Evolutionary conservation across 306 rosid genomes (phyloP).

Genomic region (Vigna nakashimae): DNA sequence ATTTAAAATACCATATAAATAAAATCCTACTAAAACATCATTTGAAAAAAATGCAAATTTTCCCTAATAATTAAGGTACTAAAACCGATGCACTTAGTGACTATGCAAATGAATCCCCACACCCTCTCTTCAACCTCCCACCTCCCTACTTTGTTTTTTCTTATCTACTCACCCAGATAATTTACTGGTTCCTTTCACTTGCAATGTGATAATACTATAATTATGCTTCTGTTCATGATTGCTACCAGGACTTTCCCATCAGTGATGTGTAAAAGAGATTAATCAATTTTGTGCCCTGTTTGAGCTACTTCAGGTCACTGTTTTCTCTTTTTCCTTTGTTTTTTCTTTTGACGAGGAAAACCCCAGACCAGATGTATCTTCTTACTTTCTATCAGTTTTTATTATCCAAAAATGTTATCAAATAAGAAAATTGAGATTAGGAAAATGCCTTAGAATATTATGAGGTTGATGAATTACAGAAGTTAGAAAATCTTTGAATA

Average conservation of each 20-base stretch:
- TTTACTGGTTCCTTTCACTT: constrained; percentile 11
- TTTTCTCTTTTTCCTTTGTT: not conserved
- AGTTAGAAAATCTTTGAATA: not conserved
- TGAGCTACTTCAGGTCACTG: not conserved
- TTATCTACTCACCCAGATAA: not conserved
- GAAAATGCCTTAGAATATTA: not conserved
- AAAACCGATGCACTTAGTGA: not conserved
- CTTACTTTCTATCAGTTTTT: not conserved
- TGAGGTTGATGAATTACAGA: not conserved
- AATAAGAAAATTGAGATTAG: not conserved
- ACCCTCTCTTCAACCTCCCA: not conserved
- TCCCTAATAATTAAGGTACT: not conserved
- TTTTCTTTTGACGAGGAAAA: not conserved
- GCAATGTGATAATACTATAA: not conserved
- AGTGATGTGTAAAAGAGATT: not conserved
- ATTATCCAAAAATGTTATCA: not conserved
- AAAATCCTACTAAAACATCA: not conserved
- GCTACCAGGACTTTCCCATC: not conserved
- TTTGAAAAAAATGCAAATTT: not conserved
- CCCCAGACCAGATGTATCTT: not conserved
- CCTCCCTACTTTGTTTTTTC: not conserved
- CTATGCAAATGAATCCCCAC: not conserved
- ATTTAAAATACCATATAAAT: not conserved
- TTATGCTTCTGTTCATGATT: not conserved
- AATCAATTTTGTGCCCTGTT: not conserved